Evolutionary conservation across 2,329 filamentous ascomycete genomes (phyloP), one percentile per base, ranked within the genome.

Genomic region (Pseudopithomyces maydicus): DNA sequence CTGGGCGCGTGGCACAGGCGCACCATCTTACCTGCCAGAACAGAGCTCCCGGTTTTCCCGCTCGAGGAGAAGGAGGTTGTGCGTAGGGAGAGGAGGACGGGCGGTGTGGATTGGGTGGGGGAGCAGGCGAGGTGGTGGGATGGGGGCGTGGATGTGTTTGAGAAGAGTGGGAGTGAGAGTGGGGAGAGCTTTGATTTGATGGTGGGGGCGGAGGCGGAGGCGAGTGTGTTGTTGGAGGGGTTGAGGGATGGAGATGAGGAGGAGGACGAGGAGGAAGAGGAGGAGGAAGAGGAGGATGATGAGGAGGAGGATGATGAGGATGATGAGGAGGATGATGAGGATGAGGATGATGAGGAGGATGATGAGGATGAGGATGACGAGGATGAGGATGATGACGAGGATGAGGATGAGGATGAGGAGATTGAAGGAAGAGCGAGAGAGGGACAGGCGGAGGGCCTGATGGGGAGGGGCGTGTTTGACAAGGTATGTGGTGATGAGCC

Each of bases 1-100:
- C 82, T 94, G 14, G 94, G 94, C 2, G 88, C 92, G 47, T 99
- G 94, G 94, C 92, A 97, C 76, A 83, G 90, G 26, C 84, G 89
- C 50, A 74, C 70, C 1, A 63, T 78, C n/a, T 64, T 76, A 1
- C 74, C 74, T 0, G 54, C 68, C 3, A 67, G 65, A 32, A 56
- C 61, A 1, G 67, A 74, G 22, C 45, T 71, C 7, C 69, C 73
- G 8, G 41, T 69, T 0, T 69, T 76, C 20, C 64, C 77, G 2
- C 65, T 75, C 5, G 75, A 80, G 57, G 79, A 81, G 54, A 77
- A 79, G 23, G 73, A 79, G 53, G 65, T 80, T 1, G 76, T 78
- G 56, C 62, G 68, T 39, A 65, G 70, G 14, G 54, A 57, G 14
- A 63, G 71, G 0, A 62, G 64, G 8, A 67, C 60, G 6, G 75